A percentile compares a stretch with the other conserved stretches of the same genome.
These are phyloP conservation scores for Suillus paluster DNA, from an alignment of 768 basidiomycete genomes.

Conservation along the genomic window DNA sequence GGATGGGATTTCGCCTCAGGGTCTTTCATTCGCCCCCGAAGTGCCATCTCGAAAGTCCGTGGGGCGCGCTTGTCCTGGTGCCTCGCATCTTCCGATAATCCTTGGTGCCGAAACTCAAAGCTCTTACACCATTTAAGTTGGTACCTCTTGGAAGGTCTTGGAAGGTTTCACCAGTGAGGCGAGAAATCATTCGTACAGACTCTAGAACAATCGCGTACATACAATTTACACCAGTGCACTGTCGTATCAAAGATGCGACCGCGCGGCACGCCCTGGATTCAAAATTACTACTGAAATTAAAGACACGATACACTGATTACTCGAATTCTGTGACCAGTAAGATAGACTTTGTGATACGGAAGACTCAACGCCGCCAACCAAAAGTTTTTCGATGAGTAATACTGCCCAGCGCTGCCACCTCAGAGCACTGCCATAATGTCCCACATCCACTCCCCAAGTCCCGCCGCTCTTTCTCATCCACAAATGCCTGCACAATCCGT, in stretches of 20 bases:
- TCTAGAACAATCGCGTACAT: neutral
- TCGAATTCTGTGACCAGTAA: conserved; percentile 5
- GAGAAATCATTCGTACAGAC: too few relatives aligned
- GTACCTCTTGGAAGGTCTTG: neutral
- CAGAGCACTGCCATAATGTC: conserved; percentile 63
- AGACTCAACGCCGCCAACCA: conserved; percentile 35
- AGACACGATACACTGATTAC: neutral
- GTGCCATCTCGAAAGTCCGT: too few relatives aligned
- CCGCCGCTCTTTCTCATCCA: conserved; percentile 46
- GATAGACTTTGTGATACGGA: conserved; percentile 17
- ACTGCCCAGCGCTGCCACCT: conserved; percentile 34
- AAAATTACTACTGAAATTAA: conserved; percentile 1
- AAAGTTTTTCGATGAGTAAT: conserved; percentile 29
- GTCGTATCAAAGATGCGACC: neutral
- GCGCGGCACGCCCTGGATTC: neutral
- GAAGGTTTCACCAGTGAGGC: too few relatives aligned
- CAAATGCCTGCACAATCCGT: conserved; percentile 39
- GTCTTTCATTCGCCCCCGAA: too few relatives aligned
- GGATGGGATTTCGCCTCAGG: too few relatives aligned
- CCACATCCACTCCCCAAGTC: conserved; percentile 60
- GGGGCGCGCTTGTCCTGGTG: neutral
- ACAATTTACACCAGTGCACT: neutral
- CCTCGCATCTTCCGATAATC: neutral
- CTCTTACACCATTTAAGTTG: neutral
- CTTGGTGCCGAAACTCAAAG: neutral